Conservation (phyloP, 306 rosid species). For the Gynostemma pentaphyllum region DNA sequence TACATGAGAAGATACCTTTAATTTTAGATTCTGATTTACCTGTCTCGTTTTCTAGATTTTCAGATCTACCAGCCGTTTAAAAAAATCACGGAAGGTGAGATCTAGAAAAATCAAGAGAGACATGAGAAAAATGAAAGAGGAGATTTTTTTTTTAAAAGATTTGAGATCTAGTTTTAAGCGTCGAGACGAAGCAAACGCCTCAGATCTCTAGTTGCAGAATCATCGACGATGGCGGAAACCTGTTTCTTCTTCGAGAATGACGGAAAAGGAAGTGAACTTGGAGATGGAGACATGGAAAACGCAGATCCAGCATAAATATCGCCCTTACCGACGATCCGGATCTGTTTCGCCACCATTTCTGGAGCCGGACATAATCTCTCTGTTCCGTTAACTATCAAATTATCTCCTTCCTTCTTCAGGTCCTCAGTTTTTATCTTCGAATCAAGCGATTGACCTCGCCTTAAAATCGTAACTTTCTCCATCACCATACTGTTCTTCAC, state of each 20-base stretch:
- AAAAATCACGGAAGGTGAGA: constrained; percentile 58
- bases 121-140: constrained; percentile 9
- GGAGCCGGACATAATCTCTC: constrained; percentile 53
- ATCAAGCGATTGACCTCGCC: constrained; percentile 71
- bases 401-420: constrained; percentile 28
- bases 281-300: constrained; percentile 65
- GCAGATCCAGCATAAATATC: constrained; percentile 86
- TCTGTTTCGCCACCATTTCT: constrained; percentile 31
- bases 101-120: constrained; percentile 14
- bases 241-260: constrained; percentile 57
- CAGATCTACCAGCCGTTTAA: constrained; percentile 59
- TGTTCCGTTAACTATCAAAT: constrained; percentile 34
- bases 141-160: neutral
- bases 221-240: constrained; percentile 24
- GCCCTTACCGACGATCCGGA: constrained; percentile 20
- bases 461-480: constrained; percentile 64
- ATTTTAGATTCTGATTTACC: constrained; percentile 1
- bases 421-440: constrained; percentile 32
- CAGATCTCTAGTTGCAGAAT: constrained; percentile 76
- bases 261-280: constrained; percentile 76
- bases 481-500: constrained; percentile 15
- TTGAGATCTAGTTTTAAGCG: constrained; percentile 7
- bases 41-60: constrained; percentile 13
- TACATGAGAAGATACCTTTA: neutral
- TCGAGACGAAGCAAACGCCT: constrained; percentile 79